Base-by-base conservation (phyloP, 768 basidiomycete species). In the Boletus rex-veris region DNA sequence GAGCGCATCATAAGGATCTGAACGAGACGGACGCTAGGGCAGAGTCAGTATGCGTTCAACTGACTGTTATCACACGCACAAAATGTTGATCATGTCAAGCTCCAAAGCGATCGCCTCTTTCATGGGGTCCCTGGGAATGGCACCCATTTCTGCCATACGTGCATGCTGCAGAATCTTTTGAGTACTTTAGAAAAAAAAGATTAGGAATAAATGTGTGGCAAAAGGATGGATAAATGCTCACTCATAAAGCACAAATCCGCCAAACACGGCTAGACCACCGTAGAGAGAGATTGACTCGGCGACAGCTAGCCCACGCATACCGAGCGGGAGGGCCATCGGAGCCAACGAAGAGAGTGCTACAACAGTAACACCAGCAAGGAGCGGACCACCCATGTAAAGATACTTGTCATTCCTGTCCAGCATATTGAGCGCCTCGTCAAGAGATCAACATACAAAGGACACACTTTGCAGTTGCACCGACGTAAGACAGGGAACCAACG, bases 41-140 rank as follows among this genome's bases (percentile, higher is more conserved):
- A 19, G 9, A 51, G 43, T 72, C 21, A 65, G 39, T 41, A 18
- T 53, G 36, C 7, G 48, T 51, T 21, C 45, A 26, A 19, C 5
- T 21, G 5, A 50, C 47, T 11, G 49, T n/a, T 3, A 38, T 6
- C 41, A 44, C 5, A 72, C 84, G 58, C 62, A 88, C 86, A 92
- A 92, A 46, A 94, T 92, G 71, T 94, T 93, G 65, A 95, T 82
- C 81, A 92, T 87, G 64, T 92, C 89, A 50, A 94, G 79, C 66
- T 93, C 86, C 48, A 93, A 76, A 41, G 82, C 77, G 50, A 92
- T 82, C 7, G 89, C 80, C 71, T 92, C 92, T 49, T 77, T 85
- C 61, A 94, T 72, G 7, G 92, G 84, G 69, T 95, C 92, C 30
- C 79, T 76, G 42, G 80, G 75, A 63, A 89, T 80, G 37, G 69